These are phyloP conservation scores for Venturia pyrina DNA, from an alignment of 2,329 filamentous ascomycete species.

Conservation along the genomic window DNA sequence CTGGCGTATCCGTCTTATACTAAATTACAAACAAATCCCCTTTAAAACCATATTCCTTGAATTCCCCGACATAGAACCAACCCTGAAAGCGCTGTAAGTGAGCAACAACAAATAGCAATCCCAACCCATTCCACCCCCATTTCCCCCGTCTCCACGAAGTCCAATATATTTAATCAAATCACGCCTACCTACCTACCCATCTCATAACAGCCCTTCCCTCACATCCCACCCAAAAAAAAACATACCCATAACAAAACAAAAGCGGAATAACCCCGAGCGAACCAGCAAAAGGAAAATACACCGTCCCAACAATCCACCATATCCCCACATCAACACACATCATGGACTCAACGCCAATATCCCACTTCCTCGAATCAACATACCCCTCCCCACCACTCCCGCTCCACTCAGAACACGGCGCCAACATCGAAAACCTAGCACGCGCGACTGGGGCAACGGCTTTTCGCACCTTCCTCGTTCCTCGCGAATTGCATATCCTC, in stretches of 20 bases:
- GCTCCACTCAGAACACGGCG: constrained; percentile 37
- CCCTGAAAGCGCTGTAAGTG: constrained; percentile 29
- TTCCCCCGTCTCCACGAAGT: too few species aligned
- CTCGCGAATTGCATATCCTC: too few species aligned
- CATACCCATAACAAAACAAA: too few species aligned
- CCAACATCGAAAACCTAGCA: constrained; percentile 12
- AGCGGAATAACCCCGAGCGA: too few species aligned
- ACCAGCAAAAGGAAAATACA: constrained; percentile 32
- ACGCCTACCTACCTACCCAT: too few species aligned
- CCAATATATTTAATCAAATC: too few species aligned
- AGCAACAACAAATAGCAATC: too few species aligned
- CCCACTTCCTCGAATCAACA: constrained; percentile 45
- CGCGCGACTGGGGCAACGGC: constrained; percentile 13
- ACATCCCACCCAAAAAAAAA: too few species aligned
- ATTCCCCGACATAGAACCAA: constrained; percentile 53
- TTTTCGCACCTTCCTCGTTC: too few species aligned
- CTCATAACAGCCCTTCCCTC: too few species aligned
- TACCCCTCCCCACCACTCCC: constrained; percentile 48
- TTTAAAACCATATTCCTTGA: constrained; percentile 61
- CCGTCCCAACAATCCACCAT: constrained; percentile 44
- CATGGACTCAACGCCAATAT: constrained; percentile 56
- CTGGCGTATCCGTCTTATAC: constrained; percentile 46
- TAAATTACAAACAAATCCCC: constrained; percentile 58
- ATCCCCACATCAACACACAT: constrained; percentile 47
- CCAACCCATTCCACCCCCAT: too few species aligned